Conservation (phyloP, 1,284 basidiomycete species). For the Farysia itapuensis region DNA sequence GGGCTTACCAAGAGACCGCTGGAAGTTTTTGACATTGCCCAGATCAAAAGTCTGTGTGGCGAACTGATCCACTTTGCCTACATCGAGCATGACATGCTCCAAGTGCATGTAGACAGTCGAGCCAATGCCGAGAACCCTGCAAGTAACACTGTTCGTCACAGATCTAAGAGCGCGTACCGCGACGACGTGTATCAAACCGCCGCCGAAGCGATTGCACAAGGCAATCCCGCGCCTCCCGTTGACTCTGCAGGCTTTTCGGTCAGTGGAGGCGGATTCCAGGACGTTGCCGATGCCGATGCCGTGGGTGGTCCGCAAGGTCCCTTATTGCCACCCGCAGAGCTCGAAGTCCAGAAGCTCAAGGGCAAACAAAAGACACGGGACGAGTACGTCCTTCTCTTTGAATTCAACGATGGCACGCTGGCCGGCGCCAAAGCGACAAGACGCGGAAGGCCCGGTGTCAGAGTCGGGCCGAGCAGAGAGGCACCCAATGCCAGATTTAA, state of each 20-base stretch:
- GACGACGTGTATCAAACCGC: conserved; percentile 43
- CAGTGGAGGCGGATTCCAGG: conserved; percentile 34
- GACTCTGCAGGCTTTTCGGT: conserved; percentile 26
- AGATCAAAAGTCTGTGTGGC: conserved; percentile 85
- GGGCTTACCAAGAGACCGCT: conserved; percentile 74
- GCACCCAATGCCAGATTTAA: conserved; percentile 8
- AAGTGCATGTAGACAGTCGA: conserved; percentile 64
- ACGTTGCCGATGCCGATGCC: conserved; percentile 19
- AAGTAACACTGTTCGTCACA: conserved; percentile 16
- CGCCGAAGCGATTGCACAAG: conserved; percentile 14
- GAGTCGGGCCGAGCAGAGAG: conserved; percentile 23
- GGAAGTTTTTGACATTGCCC: conserved; percentile 75
- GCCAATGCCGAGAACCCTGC: conserved; percentile 23
- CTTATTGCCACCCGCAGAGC: conserved; percentile 18
- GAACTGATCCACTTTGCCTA: conserved; percentile 81
- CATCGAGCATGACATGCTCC: conserved; percentile 70
- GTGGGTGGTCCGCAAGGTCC: conserved; percentile 11
- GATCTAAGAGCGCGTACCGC: conserved; percentile 5
- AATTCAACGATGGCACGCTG: conserved; percentile 62
- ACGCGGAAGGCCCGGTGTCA: conserved; percentile 45
- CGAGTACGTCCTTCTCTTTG: conserved; percentile 59
- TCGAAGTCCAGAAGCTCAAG: conserved; percentile 28
- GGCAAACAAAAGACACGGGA: conserved; percentile 40
- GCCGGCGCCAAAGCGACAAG: conserved; percentile 59
- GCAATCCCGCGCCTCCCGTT: conserved; percentile 10